Base-by-base conservation (phyloP, 2,329 filamentous ascomycete species). In the Orbilia javanica region DNA sequence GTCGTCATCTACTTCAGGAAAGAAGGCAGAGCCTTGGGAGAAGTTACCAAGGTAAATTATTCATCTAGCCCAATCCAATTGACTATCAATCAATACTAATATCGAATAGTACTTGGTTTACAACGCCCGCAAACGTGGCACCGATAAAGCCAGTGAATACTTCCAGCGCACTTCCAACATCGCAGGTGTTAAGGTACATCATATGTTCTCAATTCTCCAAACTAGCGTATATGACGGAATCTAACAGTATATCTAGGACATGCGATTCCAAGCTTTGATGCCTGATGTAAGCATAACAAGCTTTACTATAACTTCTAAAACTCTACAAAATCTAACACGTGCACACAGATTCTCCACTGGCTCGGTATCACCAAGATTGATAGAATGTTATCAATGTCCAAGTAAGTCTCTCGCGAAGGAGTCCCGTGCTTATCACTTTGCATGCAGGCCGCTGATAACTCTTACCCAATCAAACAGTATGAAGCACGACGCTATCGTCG, bases 1-100 rank as follows among this genome's bases (percentile, higher is more conserved):
- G 93, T 97, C 22, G 96, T 98, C 67, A 97, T 98, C 83, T 99
- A 99, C 84, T 99, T 98, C 89, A 90, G 96, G 81, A 99, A 99
- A 84, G 96, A 99, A 86, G 96, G 96, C 34, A 89, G 96, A 81
- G 96, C 95, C 42, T 87, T 98, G 5, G 96, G 96, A 66, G 96
- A 99, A 84, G 96, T 99, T 31, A 97, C 94, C 67, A 97, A 97
- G 83, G 94, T 97, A 82, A 89, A 55, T 25, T 10, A 44, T 10
- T n/a, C 10, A 52, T 20, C 15, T 60, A 34, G 20, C 31, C 42
- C 27, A 50, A 46, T 42, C 25, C 31, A 44, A 44, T 20, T 44
- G 42, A 4, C 11, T 67, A 15, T 13, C 20, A 39, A 29, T 36
- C 39, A 6, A 4, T 52, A 13, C 53, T 64, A 42, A 64, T 25